Conservation (phyloP, 345 rosid genomes). For the Bruguiera parviflora region DNA sequence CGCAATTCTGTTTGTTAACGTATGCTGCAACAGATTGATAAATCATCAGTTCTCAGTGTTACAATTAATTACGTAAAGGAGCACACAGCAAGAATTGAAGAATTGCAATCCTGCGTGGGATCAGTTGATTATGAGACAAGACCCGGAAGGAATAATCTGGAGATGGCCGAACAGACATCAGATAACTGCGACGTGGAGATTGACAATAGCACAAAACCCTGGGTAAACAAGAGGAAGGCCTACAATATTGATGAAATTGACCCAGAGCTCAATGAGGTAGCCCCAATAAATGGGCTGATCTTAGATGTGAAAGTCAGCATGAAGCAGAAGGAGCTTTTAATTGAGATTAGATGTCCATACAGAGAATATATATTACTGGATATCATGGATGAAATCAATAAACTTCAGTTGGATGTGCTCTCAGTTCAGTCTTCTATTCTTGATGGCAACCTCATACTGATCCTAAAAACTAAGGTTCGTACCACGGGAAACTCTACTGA, state of each 20-base stretch:
- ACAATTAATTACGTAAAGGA: slow-evolving; percentile 61
- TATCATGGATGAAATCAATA: slow-evolving; percentile 72
- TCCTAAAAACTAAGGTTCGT: slow-evolving; percentile 69
- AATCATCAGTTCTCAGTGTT: slow-evolving; percentile 55
- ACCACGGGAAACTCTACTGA: background rate
- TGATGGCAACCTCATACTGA: slow-evolving; percentile 51
- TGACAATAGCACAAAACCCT: slow-evolving; percentile 31
- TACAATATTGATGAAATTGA: slow-evolving; percentile 40
- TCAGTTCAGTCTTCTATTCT: slow-evolving; percentile 63
- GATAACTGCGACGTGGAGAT: slow-evolving; percentile 49
- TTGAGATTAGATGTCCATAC: slow-evolving; percentile 64
- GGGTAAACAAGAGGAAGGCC: slow-evolving; percentile 67
- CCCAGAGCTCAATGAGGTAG: slow-evolving; percentile 26
- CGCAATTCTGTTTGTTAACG: slow-evolving; percentile 4
- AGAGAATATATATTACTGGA: slow-evolving; percentile 69
- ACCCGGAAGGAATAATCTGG: slow-evolving; percentile 39
- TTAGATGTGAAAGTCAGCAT: slow-evolving; percentile 42
- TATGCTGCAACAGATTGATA: slow-evolving; percentile 42
- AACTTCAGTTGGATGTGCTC: slow-evolving; percentile 65
- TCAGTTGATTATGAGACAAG: slow-evolving; percentile 45
- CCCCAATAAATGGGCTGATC: slow-evolving; percentile 23
- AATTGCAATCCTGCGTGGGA: slow-evolving; percentile 70
- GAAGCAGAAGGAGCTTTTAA: slow-evolving; percentile 48
- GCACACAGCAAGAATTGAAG: slow-evolving; percentile 75
- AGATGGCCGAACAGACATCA: slow-evolving; percentile 57